phyloP scores from a whole-genome alignment of 2,329 filamentous ascomycete species.

The Fusarium heterosporum region DNA sequence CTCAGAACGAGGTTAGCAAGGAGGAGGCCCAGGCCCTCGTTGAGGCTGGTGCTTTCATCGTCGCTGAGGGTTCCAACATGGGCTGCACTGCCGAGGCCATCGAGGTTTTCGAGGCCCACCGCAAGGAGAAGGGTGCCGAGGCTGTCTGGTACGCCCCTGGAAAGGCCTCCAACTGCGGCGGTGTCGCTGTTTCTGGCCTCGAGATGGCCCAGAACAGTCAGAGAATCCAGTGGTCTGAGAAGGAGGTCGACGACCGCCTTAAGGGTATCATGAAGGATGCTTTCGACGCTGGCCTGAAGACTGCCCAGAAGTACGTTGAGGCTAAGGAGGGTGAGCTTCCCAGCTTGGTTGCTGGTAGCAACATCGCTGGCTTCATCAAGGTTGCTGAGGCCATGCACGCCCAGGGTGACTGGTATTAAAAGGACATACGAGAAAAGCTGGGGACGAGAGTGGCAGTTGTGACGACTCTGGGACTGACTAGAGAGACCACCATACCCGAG shows the following conservation, averaged over 20 bases:
- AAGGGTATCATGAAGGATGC: conserved; percentile 95
- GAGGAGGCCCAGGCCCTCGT: conserved; percentile 90
- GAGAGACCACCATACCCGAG: conserved; percentile 41
- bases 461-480: conserved; percentile 16
- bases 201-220: conserved; percentile 99
- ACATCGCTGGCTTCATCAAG: conserved; percentile 98
- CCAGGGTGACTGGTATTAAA: conserved; percentile 89
- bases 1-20: conserved; percentile 95
- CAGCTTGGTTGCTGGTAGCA: conserved; percentile 90
- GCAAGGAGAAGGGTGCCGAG: conserved; percentile 73
- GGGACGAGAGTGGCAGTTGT: conserved; percentile 8
- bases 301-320: conserved; percentile 88
- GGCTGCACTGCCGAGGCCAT: conserved; percentile 97
- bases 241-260: conserved; percentile 92
- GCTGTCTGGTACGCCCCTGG: conserved; percentile 96
- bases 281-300: conserved; percentile 89
- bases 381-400: conserved; percentile 94
- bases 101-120: conserved; percentile 85
- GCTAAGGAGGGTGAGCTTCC: conserved; percentile 85
- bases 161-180: conserved; percentile 97
- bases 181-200: conserved; percentile 95
- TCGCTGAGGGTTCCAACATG: conserved; percentile 99
- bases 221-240: conserved; percentile 84
- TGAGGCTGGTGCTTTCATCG: conserved; percentile 79
- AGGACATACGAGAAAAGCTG: conserved; percentile 2